Conservation (phyloP, 2,329 filamentous ascomycete species). For the Verticillium alfalfae region DNA sequence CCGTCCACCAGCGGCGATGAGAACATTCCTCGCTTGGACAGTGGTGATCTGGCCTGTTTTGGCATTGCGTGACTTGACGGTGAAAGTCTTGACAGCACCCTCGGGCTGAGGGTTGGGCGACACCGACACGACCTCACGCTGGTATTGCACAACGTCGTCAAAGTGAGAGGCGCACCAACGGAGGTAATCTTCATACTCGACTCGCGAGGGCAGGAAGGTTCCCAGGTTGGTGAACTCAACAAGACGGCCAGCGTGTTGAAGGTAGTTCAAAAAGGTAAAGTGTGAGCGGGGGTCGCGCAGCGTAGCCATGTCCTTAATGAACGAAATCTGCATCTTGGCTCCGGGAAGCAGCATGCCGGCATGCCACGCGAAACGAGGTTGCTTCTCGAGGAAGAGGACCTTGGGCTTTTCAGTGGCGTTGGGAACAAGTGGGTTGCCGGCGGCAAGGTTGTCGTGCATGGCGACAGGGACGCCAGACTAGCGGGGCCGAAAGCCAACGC, state of each 20-base stretch:
- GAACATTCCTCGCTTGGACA: conserved; percentile 59
- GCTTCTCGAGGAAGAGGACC: conserved; percentile 83
- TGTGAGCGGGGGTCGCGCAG: conserved; percentile 80
- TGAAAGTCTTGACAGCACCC: conserved; percentile 57
- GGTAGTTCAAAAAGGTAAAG: conserved; percentile 95
- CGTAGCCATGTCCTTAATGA: conserved; percentile 92
- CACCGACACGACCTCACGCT: conserved; percentile 70
- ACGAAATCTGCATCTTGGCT: conserved; percentile 96
- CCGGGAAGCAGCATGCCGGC: conserved; percentile 91
- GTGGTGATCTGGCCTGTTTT: conserved; percentile 48
- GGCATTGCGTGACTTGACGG: conserved; percentile 59
- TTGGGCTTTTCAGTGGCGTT: conserved; percentile 49
- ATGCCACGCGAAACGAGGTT: conserved; percentile 82
- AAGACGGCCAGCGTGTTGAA: conserved; percentile 74
- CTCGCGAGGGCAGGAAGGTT: conserved; percentile 79
- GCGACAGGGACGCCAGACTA: conserved; percentile 83
- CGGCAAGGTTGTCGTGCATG: conserved; percentile 70
- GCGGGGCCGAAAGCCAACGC: conserved; percentile 93
- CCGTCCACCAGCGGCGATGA: conserved; percentile 53
- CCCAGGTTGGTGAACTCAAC: conserved; percentile 86
- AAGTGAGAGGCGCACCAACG: conserved; percentile 86
- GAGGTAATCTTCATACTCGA: conserved; percentile 94
- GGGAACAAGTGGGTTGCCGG: conserved; percentile 7
- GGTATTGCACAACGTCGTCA: conserved; percentile 65
- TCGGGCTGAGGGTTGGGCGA: conserved; percentile 38